Evolutionary conservation across 768 basidiomycete genomes (phyloP), one percentile per base, ranked within the genome.

Genomic region (Lactifluus pinguis): DNA sequence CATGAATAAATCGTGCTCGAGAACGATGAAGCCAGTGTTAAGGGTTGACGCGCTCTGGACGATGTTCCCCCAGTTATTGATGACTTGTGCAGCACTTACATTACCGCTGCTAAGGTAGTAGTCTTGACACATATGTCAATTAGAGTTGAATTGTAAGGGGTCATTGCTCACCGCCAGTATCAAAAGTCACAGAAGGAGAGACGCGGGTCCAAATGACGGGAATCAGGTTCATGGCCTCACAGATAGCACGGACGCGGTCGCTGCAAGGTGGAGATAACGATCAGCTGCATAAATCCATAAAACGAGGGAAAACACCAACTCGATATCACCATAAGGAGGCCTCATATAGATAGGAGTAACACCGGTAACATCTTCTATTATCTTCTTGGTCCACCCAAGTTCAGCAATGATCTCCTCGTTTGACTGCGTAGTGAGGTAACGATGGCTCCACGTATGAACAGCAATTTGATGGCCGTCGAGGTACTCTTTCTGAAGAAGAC

Each of bases 321-420:
- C 87, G 54, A 89, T 85, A 69, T 89, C 89, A 63, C 87, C 87
- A 68, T 77, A 95, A 48, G 90, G 90, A 41, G 91, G 89, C 57
- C 90, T 78, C 84, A 89, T 88, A 79, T 83, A 66, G 83, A 83
- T 25, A 25, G 90, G 90, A 0, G 87, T 86, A 14, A 89, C 83
- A 51, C 86, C 92, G 38, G 85, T 75, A 49, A 88, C 80, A 69
- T 94, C 89, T 69, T 84, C 84, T 73, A 95, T 93, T 59, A 86
- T 77, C 73, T 94, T 86, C 73, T 81, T 87, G 6, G 86, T 80
- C 91, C 91, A 95, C 4, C 89, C 91, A 38, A 95, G 76, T 71
- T 94, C 92, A 47, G 91, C 92, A 60, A 95, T 88, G 68, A 92
- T 83, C 66, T 88, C 72, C 55, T 92, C 88, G 69, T 87, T 93